Base-by-base conservation (phyloP, 805 yeast species). In the Starmerella geochares region DNA sequence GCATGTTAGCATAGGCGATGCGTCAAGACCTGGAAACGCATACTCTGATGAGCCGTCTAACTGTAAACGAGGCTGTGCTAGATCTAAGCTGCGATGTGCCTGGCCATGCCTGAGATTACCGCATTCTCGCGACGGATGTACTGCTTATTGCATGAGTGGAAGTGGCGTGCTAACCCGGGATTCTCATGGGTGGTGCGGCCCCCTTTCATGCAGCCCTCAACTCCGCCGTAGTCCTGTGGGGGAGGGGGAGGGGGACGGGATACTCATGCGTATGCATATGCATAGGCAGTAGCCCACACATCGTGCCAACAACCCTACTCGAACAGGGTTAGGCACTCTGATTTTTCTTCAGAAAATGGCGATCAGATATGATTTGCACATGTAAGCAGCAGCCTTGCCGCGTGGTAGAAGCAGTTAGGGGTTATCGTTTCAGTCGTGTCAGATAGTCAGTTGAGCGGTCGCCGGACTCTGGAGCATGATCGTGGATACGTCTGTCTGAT, bases 1-100 rank as follows among this genome's bases (percentile, higher is more conserved):
- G 40, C 29, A 24, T 24, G 5, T 9, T 17, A 38, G 42, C 42
- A 38, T 38, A 38, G 29, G 42, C 42, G 42, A 38, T 38, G 42
- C 42, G 27, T 37, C 27, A 37, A 21, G 25, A 20, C 40, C 16
- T 37, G 17, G 8, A 19, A 13, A 37, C 42, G 42, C 42, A 38
- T 38, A 8, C 13, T 4, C 42, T 38, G 42, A 38, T 38, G 25
- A 37, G 25, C 16, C 19, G 40, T 13, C n/a, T 37, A 21, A 37
- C 25, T 7, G 14, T 14, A 6, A 37, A 20, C 25, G 40, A 13
- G 40, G 40, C 40, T 37, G 40, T 21, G 40, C 40, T 20, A 20
- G 40, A 37, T 37, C 27, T 13, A 8, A 21, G n/a, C n/a, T n/a
- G n/a, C n/a, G n/a, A n/a, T n/a, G n/a, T n/a, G n/a, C n/a, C n/a